These are phyloP conservation scores for Claviceps pusilla DNA, from an alignment of 2,329 filamentous ascomycete species.

Conservation along the genomic window DNA sequence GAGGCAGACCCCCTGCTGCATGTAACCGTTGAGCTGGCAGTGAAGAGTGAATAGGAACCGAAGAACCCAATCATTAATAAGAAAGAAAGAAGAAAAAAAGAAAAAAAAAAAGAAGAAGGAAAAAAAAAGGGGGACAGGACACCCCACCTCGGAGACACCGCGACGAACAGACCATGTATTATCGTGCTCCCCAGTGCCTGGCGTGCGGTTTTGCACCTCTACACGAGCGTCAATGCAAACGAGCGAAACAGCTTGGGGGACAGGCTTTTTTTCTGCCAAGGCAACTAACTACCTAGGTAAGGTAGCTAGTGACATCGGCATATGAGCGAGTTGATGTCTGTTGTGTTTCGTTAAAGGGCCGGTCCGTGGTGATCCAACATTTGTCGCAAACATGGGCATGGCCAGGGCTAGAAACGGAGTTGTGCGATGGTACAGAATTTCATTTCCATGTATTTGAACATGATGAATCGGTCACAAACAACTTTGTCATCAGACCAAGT, in stretches of 20 bases:
- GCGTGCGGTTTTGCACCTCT: background rate
- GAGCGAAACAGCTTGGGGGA: background rate
- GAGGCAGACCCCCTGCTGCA: background rate
- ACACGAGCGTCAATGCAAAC: slow-evolving; percentile 1
- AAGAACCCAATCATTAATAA: background rate
- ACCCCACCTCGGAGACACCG: slow-evolving; percentile 3
- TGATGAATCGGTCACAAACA: slow-evolving; percentile 4
- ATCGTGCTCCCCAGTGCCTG: background rate
- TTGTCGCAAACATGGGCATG: slow-evolving; percentile 6
- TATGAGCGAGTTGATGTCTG: slow-evolving; percentile 4
- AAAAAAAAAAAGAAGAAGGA: background rate
- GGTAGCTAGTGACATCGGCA: slow-evolving; percentile 1
- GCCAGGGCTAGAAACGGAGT: slow-evolving; percentile 1
- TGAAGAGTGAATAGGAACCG: background rate
- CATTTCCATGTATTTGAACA: slow-evolving; percentile 1
- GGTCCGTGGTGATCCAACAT: slow-evolving; percentile 6
- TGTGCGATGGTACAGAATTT: slow-evolving; percentile 4
- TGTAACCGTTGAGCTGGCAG: background rate
- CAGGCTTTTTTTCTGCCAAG: background rate
- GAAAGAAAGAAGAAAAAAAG: no score
- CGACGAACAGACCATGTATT: slow-evolving; percentile 4
- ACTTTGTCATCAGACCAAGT: slow-evolving; percentile 4
- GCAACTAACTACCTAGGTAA: background rate
- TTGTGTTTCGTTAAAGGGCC: slow-evolving; percentile 6
- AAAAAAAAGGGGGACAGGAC: background rate